Evolutionary conservation across 1,284 basidiomycete species (phyloP).

Genomic region (Mycena sp.): DNA sequence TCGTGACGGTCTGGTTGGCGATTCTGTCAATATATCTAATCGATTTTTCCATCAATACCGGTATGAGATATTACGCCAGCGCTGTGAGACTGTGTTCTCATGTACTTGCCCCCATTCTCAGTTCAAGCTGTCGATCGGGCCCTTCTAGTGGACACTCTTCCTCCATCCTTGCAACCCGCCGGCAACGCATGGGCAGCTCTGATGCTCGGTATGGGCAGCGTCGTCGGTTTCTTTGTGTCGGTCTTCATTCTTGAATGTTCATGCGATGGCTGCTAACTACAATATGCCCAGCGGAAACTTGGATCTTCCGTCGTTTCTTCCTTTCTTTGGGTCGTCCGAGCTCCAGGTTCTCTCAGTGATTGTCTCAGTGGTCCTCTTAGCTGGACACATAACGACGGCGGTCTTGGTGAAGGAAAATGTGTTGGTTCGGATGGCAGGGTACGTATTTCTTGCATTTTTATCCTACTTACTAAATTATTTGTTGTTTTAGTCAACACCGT

Average conservation of each 20-base stretch:
- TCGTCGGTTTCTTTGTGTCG: constrained; percentile 85
- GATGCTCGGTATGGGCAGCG: constrained; percentile 85
- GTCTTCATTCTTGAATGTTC: neutral
- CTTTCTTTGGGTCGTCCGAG: constrained; percentile 78
- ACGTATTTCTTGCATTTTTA: neutral
- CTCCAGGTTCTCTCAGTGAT: constrained; percentile 78
- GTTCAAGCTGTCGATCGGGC: constrained; percentile 89
- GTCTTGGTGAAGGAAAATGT: constrained; percentile 81
- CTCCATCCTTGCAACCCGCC: constrained; percentile 77
- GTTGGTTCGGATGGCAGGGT: constrained; percentile 47
- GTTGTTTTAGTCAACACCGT: neutral
- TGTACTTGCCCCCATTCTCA: constrained; percentile 41
- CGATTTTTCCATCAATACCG: constrained; percentile 94
- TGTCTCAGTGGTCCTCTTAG: constrained; percentile 62
- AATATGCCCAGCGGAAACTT: constrained; percentile 62
- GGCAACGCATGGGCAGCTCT: constrained; percentile 97
- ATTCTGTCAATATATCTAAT: constrained; percentile 89
- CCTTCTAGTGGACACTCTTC: constrained; percentile 77
- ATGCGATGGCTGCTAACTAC: neutral
- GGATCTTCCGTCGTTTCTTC: constrained; percentile 64
- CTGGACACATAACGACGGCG: constrained; percentile 67
- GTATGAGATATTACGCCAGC: constrained; percentile 49
- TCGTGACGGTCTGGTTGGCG: constrained; percentile 80
- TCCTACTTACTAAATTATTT: neutral
- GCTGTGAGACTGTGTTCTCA: neutral